A percentile compares a stretch with the other conserved stretches of the same genome.
phyloP scores from a whole-genome alignment of 1,284 basidiomycete species.

The Golubevia sp. region DNA sequence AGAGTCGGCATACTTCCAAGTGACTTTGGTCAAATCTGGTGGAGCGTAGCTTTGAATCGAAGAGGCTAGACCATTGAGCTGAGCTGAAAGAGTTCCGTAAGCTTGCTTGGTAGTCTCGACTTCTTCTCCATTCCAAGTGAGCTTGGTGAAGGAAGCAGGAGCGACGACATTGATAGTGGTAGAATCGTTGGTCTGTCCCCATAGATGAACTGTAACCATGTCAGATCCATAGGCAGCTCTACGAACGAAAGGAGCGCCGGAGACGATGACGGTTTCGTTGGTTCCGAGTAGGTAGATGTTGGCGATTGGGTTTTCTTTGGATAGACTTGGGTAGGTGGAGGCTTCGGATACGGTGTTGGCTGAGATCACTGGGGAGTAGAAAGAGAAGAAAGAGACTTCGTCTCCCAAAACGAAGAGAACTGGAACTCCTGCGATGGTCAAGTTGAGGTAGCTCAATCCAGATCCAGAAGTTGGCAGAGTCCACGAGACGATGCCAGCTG shows the following conservation, averaged over 20 bases:
- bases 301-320: not conserved
- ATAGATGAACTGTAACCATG: constrained; percentile 1
- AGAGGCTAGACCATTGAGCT: not conserved
- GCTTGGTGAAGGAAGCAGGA: not conserved
- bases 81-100: constrained; percentile 8
- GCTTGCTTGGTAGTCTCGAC: not conserved
- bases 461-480: too few species aligned
- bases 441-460: too few species aligned
- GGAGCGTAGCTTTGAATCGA: not conserved
- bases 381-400: too few species aligned
- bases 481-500: too few species aligned
- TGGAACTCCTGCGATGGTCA: too few species aligned
- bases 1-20: constrained; percentile 12
- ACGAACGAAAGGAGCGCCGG: constrained; percentile 1
- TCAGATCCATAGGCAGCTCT: constrained; percentile 2
- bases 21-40: constrained; percentile 1
- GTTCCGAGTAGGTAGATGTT: constrained; percentile 1
- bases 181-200: constrained; percentile 8
- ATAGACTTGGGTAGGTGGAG: not conserved
- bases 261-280: not conserved
- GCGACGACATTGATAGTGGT: constrained; percentile 7
- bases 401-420: too few species aligned
- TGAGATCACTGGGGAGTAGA: not conserved
- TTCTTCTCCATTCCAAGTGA: constrained; percentile 13
- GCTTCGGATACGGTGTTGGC: not conserved